Conservation (phyloP, 2,329 filamentous ascomycete genomes). For the Shiraia sp. region DNA sequence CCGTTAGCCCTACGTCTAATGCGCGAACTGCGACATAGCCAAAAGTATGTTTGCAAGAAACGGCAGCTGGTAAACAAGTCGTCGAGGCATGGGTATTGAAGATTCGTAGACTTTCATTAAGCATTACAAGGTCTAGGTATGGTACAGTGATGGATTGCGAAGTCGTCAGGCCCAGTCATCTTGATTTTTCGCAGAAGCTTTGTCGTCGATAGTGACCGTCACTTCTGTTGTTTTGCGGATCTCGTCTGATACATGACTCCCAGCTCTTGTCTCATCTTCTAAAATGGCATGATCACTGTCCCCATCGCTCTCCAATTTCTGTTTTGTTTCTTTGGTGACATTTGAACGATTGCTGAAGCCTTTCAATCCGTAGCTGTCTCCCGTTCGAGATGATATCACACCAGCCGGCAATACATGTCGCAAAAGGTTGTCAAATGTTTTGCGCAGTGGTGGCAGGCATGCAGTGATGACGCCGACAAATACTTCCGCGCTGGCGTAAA, state of each 20-base stretch:
- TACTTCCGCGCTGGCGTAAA: slow-evolving; percentile 29
- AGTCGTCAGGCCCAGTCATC: slow-evolving; percentile 14
- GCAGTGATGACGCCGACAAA: slow-evolving; percentile 33
- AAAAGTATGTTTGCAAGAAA: no score
- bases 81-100: no score
- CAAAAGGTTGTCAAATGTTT: slow-evolving; percentile 27
- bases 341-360: slow-evolving; percentile 9
- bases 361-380: slow-evolving; percentile 22
- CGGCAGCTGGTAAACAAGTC: no score
- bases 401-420: slow-evolving; percentile 23
- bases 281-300: slow-evolving; percentile 24
- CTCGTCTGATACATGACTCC: slow-evolving; percentile 2
- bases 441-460: slow-evolving; percentile 29
- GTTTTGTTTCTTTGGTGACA: slow-evolving; percentile 4
- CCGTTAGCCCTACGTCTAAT: no score
- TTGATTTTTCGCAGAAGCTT: slow-evolving; percentile 3
- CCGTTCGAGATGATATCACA: slow-evolving; percentile 10
- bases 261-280: slow-evolving; percentile 4
- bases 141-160: neutral
- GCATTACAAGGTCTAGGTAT: no score
- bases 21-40: no score
- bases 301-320: slow-evolving; percentile 13
- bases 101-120: no score
- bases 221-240: slow-evolving; percentile 22
- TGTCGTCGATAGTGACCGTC: slow-evolving; percentile 11